phyloP scores from a whole-genome alignment of 192 early-diverging fungal species.

The Chytriomyces sp. region DNA sequence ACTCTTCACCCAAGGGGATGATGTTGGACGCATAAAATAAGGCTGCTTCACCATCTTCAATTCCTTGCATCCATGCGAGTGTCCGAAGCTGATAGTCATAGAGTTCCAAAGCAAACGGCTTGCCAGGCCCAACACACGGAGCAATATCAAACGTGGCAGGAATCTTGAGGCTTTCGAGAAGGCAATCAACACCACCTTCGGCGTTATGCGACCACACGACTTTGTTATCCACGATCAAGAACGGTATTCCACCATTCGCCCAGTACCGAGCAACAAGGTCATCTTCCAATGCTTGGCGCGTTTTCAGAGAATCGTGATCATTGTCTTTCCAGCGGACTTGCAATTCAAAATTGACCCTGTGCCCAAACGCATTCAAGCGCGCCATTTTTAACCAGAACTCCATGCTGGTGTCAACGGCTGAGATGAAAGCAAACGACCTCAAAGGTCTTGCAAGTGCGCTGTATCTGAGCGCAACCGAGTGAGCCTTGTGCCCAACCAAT shows the following conservation, averaged over 20 bases:
- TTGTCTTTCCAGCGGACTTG: constrained; percentile 13
- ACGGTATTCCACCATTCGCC: constrained; percentile 13
- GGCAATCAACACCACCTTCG: background rate
- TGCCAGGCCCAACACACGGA: constrained; percentile 7
- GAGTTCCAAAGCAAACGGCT: background rate
- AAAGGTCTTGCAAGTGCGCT: too few relatives aligned
- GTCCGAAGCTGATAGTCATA: constrained; percentile 21
- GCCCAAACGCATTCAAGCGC: too few relatives aligned
- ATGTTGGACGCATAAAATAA: constrained; percentile 10
- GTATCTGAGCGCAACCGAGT: too few relatives aligned
- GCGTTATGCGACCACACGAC: background rate
- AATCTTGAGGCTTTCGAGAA: background rate
- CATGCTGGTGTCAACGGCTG: too few relatives aligned
- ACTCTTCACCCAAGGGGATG: constrained; percentile 1
- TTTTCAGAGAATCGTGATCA: background rate
- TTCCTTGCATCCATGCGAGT: constrained; percentile 21
- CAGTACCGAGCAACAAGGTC: background rate
- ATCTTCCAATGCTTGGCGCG: background rate
- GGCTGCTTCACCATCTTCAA: constrained; percentile 6
- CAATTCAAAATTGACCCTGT: background rate
- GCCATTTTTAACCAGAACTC: too few relatives aligned
- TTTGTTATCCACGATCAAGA: background rate
- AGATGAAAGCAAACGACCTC: too few relatives aligned
- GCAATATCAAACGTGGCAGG: constrained; percentile 31
- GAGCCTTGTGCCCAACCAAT: too few relatives aligned